A percentile compares a stretch with the other conserved stretches of the same genome.
Evolutionary conservation across 495 filamentous ascomycete genomes (phyloP).

Genomic region (Neurospora sp.): DNA sequence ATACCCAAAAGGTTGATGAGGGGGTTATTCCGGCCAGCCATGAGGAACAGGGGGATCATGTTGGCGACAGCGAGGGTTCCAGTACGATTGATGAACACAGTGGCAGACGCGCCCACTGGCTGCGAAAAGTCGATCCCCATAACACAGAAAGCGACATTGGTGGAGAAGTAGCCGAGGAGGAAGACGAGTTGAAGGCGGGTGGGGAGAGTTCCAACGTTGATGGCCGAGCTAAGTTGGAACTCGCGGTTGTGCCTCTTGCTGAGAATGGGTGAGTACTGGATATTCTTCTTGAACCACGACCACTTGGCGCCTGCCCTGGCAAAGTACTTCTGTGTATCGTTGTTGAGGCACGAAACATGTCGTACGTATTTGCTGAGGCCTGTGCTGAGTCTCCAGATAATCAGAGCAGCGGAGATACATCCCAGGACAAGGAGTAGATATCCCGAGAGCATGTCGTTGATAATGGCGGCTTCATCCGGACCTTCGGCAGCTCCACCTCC

Average conservation of each 20-base stretch:
- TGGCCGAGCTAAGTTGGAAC: conserved; percentile 71
- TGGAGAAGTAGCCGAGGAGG: conserved; percentile 57
- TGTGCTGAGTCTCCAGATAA: conserved; percentile 39
- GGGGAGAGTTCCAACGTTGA: conserved; percentile 84
- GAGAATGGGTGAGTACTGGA: conserved; percentile 74
- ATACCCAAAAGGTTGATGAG: conserved; percentile 53
- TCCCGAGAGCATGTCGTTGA: conserved; percentile 34
- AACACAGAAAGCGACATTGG: conserved; percentile 71
- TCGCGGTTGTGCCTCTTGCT: conserved; percentile 80
- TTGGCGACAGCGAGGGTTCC: conserved; percentile 72
- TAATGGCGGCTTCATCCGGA: conserved; percentile 16
- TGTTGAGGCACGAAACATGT: conserved; percentile 57
- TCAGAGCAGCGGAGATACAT: conserved; percentile 28
- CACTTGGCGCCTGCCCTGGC: conserved; percentile 35
- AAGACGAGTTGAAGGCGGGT: conserved; percentile 75
- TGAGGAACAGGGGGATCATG: conserved; percentile 52
- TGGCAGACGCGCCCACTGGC: conserved; percentile 24
- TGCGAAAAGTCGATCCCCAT: conserved; percentile 58
- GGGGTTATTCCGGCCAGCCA: conserved; percentile 49
- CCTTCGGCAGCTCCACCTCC: conserved; percentile 9
- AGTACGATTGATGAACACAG: conserved; percentile 57
- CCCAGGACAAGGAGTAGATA: conserved; percentile 40
- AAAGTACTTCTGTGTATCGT: conserved; percentile 53
- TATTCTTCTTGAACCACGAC: conserved; percentile 67
- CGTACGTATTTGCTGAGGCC: conserved; percentile 60